phyloP scores from a whole-genome alignment of 2,329 filamentous ascomycete genomes.

The Talaromyces albobiverticillius region DNA sequence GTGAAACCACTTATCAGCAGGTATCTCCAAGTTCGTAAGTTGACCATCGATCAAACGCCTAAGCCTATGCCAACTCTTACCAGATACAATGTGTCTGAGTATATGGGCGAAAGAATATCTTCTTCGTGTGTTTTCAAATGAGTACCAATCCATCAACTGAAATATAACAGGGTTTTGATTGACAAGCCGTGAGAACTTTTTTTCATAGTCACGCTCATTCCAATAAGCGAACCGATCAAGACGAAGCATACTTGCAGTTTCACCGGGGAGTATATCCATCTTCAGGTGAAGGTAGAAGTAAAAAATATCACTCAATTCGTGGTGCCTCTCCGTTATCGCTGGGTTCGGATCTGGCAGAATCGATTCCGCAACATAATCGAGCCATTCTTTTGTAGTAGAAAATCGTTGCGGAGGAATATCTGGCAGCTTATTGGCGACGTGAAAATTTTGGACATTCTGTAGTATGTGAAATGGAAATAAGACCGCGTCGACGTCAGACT shows the following conservation, averaged over 20 bases:
- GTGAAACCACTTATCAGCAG: not conserved
- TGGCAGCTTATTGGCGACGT: not conserved
- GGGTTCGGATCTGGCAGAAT: not conserved
- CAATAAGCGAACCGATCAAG: slow-evolving; percentile 1
- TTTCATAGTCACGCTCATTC: not conserved
- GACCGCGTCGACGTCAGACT: not conserved
- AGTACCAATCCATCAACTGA: not conserved
- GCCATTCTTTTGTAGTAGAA: not conserved
- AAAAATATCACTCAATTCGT: not conserved
- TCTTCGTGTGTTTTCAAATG: not conserved
- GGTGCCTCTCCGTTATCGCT: not conserved
- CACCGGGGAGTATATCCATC: not conserved
- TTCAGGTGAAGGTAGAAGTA: not conserved
- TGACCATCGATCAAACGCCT: no score
- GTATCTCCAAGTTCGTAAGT: not conserved
- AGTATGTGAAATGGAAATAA: not conserved
- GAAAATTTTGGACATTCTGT: not conserved
- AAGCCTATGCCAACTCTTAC: not conserved
- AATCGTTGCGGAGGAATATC: not conserved
- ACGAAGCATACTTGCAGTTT: not conserved
- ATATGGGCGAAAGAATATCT: not conserved
- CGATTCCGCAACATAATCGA: not conserved
- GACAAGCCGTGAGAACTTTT: not conserved
- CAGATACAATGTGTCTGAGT: not conserved
- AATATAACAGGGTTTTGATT: not conserved